Base-by-base conservation (phyloP, 345 rosid genomes). In the Arabis hirsuta region DNA sequence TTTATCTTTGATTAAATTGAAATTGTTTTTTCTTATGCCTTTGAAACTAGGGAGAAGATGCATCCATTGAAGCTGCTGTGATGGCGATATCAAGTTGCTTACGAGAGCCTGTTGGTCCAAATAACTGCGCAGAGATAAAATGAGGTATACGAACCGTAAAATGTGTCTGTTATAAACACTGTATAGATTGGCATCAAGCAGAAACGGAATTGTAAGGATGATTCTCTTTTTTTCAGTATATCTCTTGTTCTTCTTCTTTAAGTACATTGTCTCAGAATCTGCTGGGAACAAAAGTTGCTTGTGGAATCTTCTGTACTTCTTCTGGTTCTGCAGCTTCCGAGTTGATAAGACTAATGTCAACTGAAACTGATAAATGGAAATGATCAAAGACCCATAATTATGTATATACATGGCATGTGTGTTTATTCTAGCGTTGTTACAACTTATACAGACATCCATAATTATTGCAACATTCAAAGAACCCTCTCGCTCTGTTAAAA, bases 11-110 rank as follows among this genome's bases (percentile, higher is more conserved):
- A 80, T 54, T 26, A n/a, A 46, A 45, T 26, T 0, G 6, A 70
- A 16, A 2, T 2, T 9, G 2, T 39, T 52, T 27, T 3, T 12
- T 14, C n/a, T 4, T 12, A 39, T 3, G 36, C 10, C 16, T 27
- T 58, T 55, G 55, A 59, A 77, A 78, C 55, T 83, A 94, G 97
- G 95, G 98, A 27, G 97, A 94, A 79, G 96, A 94, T 81, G 87
- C 84, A 24, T 89, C 98, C 22, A 81, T 86, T 63, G 98, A 94
- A 82, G 90, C 95, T 78, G 97, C 96, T 47, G 91, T 88, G 22
- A 82, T 84, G 95, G 96, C 96, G 1, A 90, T 94, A 78, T 86
- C 96, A 43, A 85, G 74, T 79, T 90, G 96, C 80, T 79, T 94
- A 81, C 80, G 83, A 73, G 97, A 89, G 70, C 97, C 97, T 7